These are phyloP conservation scores for Botrytis galanthina DNA, from an alignment of 2,329 filamentous ascomycete genomes.

Conservation along the genomic window DNA sequence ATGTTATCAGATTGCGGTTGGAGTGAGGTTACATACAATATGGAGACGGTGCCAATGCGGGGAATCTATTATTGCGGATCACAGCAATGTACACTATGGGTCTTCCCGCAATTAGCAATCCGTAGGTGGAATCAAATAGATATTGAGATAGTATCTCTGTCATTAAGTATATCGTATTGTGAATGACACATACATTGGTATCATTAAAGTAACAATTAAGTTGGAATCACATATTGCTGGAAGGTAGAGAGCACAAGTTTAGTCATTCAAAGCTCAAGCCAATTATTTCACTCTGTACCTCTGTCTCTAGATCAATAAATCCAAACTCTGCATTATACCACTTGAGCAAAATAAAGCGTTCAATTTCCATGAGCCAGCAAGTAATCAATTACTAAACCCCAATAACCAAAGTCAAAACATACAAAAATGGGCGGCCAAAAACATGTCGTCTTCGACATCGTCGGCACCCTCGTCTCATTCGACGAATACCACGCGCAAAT, in stretches of 20 bases:
- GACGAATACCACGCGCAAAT: conserved; percentile 45
- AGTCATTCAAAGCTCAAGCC: background rate
- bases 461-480: conserved; percentile 49
- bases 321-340: background rate
- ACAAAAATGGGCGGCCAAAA: conserved; percentile 33
- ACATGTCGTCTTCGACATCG: conserved; percentile 51
- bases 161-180: background rate
- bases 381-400: background rate
- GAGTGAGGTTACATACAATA: background rate
- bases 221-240: background rate
- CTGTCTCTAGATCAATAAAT: background rate
- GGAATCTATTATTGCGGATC: background rate
- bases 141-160: background rate
- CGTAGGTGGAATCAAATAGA: background rate
- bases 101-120: background rate
- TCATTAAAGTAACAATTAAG: background rate
- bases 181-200: background rate
- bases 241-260: too few relatives aligned
- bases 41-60: background rate
- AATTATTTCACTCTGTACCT: background rate
- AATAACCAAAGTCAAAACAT: background rate
- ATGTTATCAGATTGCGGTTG: background rate
- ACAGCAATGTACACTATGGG: background rate
- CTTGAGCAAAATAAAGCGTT: background rate
- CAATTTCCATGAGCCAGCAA: background rate